These are phyloP conservation scores for Penicillium sp. DNA, from an alignment of 2,329 filamentous ascomycete genomes.

Conservation along the genomic window DNA sequence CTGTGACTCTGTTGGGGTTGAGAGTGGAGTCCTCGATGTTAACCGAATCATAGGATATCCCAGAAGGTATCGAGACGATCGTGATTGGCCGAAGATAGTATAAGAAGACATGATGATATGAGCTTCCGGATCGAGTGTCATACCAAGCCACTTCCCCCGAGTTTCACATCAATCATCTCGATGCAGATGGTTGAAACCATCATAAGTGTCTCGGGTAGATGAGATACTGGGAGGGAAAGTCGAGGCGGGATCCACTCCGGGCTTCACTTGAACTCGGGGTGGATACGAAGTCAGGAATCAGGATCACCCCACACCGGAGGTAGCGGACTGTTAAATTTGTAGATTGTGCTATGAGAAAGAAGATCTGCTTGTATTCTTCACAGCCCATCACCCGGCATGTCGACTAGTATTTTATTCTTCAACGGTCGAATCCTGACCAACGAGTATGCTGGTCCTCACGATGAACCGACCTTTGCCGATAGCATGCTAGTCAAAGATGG, in stretches of 20 bases:
- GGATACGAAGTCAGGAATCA: background rate
- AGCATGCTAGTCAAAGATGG: slow-evolving; percentile 7
- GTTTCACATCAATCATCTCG: background rate
- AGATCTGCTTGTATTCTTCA: background rate
- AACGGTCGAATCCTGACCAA: slow-evolving; percentile 10
- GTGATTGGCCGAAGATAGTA: background rate
- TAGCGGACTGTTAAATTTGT: background rate
- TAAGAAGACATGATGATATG: background rate
- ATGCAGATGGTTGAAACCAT: background rate
- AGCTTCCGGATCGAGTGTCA: background rate
- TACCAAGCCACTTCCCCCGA: too few relatives aligned
- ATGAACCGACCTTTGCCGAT: slow-evolving; percentile 1
- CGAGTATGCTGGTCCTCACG: background rate
- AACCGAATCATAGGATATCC: background rate
- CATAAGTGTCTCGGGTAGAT: background rate
- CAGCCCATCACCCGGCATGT: background rate
- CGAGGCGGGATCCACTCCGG: slow-evolving; percentile 3
- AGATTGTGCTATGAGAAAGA: background rate
- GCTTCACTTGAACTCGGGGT: background rate
- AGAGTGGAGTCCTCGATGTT: background rate
- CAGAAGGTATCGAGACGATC: background rate
- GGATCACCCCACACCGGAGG: background rate
- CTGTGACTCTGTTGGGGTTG: background rate
- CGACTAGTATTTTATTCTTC: background rate
- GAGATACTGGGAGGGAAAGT: slow-evolving; percentile 4